Evolutionary conservation across 352 stramenopile genomes (phyloP), one percentile per base, ranked within the genome.

Genomic region (Pythium phragmitis): DNA sequence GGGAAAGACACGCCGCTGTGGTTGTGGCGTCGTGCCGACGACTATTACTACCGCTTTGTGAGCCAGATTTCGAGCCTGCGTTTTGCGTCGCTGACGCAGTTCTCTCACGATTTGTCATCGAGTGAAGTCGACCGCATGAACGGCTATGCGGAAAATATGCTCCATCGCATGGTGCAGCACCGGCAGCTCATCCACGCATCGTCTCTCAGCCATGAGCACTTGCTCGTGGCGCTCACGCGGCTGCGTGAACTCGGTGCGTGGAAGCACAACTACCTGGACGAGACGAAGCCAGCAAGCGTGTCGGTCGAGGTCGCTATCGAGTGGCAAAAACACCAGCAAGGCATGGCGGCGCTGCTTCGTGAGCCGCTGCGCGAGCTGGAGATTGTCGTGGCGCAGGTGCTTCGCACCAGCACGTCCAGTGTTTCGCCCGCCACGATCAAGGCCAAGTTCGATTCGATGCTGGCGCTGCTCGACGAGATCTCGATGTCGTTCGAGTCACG

Each of bases 141-240:
- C 61, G 88, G 87, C 7, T 94, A 96, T 56, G 82, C 89, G 0
- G 91, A 98, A 57, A 96, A 97, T 66, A 91, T 98, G 76, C 70
- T 96, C 0, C 75, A 91, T 55, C 76, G 79, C 37, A 87, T 97
- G 66, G 65, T 98, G 28, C 88, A 97, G 67, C 89, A 98, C 47
- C 87, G 93, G 28, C 81, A 90, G 19, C 68, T 92, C 3, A 76
- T 97, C 3, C 77, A 91, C 19, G 74, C 76, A 7, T 74, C 85
- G 3, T 85, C 83, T 12, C 64, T 85, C 0, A 91, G 79, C 49
- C 87, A 96, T 57, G 82, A 94, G 63, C 74, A 81, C 19, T 69
- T 96, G 48, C 53, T 96, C 34, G 62, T 75, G n/a, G 74, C 63
- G 17, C 59, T 95, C 2, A 68, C 85, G 19, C 60, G 75, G 16